These are phyloP conservation scores for Coelastrella sp. DNA, from an alignment of 139 green algal genomes.

Conservation along the genomic window DNA sequence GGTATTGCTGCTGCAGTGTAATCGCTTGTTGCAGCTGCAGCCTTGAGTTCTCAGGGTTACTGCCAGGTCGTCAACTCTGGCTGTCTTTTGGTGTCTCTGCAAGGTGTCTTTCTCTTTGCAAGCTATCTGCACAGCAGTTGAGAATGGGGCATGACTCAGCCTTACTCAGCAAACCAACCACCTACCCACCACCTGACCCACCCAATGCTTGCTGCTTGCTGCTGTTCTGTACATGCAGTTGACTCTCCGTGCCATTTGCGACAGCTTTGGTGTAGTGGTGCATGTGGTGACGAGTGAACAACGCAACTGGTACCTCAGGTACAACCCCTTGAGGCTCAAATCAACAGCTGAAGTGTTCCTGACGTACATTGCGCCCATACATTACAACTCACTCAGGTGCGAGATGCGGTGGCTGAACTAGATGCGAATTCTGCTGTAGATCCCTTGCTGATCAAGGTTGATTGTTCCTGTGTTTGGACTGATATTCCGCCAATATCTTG, in stretches of 20 bases:
- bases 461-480: background rate
- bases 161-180: background rate
- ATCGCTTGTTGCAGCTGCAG: no score
- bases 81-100: no score
- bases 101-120: no score
- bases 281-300: conserved; percentile 53
- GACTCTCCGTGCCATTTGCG: conserved; percentile 57
- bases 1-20: background rate
- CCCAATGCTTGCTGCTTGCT: background rate
- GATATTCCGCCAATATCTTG: background rate
- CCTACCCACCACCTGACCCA: background rate
- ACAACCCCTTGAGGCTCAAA: conserved; percentile 43
- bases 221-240: conserved; percentile 7
- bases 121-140: no score
- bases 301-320: conserved; percentile 51
- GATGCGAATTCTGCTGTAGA: background rate
- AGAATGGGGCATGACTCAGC: no score
- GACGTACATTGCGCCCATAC: conserved; percentile 51
- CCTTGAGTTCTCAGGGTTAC: no score
- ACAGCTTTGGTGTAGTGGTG: conserved; percentile 57
- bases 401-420: background rate
- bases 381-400: conserved; percentile 49
- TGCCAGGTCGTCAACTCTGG: no score
- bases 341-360: conserved; percentile 54
- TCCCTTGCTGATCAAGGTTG: background rate